These are phyloP conservation scores for Abelmoschus esculentus DNA, from an alignment of 345 rosid species.

Conservation along the genomic window DNA sequence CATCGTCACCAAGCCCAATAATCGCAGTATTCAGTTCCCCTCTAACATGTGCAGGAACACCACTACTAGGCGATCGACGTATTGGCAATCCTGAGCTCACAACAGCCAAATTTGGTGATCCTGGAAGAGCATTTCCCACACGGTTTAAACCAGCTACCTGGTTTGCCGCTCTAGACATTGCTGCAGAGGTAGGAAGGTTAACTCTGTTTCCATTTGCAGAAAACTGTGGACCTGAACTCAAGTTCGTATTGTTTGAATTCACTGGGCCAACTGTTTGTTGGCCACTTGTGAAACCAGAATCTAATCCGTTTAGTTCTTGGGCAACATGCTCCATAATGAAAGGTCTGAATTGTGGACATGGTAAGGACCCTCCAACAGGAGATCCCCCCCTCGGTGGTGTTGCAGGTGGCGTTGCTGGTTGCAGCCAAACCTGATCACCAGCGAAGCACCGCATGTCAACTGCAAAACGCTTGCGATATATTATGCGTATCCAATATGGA, in stretches of 20 bases:
- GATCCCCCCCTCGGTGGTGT: constrained; percentile 96
- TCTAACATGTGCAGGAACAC: constrained; percentile 85
- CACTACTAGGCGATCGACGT: constrained; percentile 72
- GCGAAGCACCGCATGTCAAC: constrained; percentile 99
- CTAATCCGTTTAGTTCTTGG: constrained; percentile 88
- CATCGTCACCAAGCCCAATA: constrained; percentile 98
- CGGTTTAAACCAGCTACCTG: constrained; percentile 65
- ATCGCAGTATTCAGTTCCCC: constrained; percentile 95
- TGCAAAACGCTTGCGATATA: constrained; percentile 90
- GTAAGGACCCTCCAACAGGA: constrained; percentile 88
- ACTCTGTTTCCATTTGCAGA: constrained; percentile 65
- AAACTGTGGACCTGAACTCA: constrained; percentile 40
- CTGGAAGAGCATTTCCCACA: constrained; percentile 54
- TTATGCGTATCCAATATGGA: constrained; percentile 94
- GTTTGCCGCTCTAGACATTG: constrained; percentile 49
- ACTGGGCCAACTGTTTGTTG: constrained; percentile 56
- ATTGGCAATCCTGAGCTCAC: constrained; percentile 60
- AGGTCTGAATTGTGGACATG: constrained; percentile 98
- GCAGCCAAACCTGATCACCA: constrained; percentile 99
- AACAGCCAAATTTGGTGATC: constrained; percentile 51
- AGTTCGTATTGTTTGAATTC: constrained; percentile 33
- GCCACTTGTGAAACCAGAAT: constrained; percentile 59
- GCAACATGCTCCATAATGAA: constrained; percentile 99
- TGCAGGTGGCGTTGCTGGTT: constrained; percentile 51
- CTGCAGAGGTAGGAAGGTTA: constrained; percentile 51